Evolutionary conservation across 108 stramenopile genomes (phyloP), one percentile per base, ranked within the genome.

Genomic region (Aurantiochytrium sp.): DNA sequence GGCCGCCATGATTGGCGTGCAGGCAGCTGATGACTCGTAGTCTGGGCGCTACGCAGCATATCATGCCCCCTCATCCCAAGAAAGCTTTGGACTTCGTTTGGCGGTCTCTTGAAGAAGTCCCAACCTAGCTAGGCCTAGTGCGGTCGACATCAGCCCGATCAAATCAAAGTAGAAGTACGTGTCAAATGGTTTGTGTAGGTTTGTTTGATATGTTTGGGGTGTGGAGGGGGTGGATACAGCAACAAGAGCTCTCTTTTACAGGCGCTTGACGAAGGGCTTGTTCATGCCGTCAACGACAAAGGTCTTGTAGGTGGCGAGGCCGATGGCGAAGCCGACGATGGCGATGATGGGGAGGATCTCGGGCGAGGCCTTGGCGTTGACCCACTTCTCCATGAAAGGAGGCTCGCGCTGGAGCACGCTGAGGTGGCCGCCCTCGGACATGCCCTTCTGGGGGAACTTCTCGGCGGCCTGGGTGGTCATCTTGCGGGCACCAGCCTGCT

Each of bases 251-350:
- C 59, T 24, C 24, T 8, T 34, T 65, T 65, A 65, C 32, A 65
- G 59, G 59, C 59, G 59, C 73, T 81, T 41, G 42, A 48, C 45
- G 73, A 81, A 81, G 39, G 73, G 73, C 73, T 81, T 81, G 73
- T 24, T 48, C 45, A 48, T 48, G 73, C 73, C 73, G 45, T 81
- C 73, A 2, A 81, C 73, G 73, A 81, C 45, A 24, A 81, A 48
- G 73, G 42, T 48, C 73, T 81, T 81, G 73, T 81, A 81, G 73
- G 73, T 81, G 73, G 42, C 39, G 45, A 81, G 73, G 73, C 73
- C 39, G 73, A 41, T 6, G 45, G 73, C 73, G 45, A 81, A 48
- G 73, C 73, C 73, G 45, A 81, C 42, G 39, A 81, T 81, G 45
- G 10, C 73, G 73, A 81, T 27, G 73, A 81, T 81, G 39, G 73